These are phyloP conservation scores for Alternaria novae-zelandiae DNA, from an alignment of 2,329 filamentous ascomycete genomes.

Conservation along the genomic window DNA sequence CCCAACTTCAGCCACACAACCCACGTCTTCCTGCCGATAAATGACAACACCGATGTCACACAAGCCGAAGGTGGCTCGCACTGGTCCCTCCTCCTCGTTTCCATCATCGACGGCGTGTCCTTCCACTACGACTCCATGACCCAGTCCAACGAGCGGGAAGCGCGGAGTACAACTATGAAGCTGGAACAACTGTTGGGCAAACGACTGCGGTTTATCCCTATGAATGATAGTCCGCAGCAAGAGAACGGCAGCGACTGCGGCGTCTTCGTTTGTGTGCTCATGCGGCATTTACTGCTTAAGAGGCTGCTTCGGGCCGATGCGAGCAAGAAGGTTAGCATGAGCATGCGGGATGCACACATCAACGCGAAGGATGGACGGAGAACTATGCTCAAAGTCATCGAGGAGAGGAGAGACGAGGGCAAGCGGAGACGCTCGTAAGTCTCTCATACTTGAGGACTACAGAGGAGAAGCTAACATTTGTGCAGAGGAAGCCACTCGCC, in stretches of 20 bases:
- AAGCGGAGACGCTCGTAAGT: conserved; percentile 82
- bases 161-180: conserved; percentile 70
- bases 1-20: conserved; percentile 82
- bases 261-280: conserved; percentile 92
- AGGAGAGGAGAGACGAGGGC: conserved; percentile 84
- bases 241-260: conserved; percentile 93
- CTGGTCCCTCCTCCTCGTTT: conserved; percentile 93
- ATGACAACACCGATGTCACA: conserved; percentile 80
- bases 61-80: conserved; percentile 91
- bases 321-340: conserved; percentile 91
- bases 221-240: conserved; percentile 87
- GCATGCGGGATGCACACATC: conserved; percentile 82
- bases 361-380: conserved; percentile 82
- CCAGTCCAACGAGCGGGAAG: conserved; percentile 77
- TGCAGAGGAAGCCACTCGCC: conserved; percentile 44
- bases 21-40: conserved; percentile 95
- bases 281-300: conserved; percentile 91
- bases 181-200: conserved; percentile 72
- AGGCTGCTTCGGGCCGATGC: conserved; percentile 79
- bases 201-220: conserved; percentile 75
- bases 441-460: background rate
- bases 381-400: conserved; percentile 90
- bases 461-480: background rate
- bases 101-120: conserved; percentile 83
- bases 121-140: conserved; percentile 96